Base-by-base conservation (phyloP, 2,329 filamentous ascomycete genomes). In the Microdochium nivale region DNA sequence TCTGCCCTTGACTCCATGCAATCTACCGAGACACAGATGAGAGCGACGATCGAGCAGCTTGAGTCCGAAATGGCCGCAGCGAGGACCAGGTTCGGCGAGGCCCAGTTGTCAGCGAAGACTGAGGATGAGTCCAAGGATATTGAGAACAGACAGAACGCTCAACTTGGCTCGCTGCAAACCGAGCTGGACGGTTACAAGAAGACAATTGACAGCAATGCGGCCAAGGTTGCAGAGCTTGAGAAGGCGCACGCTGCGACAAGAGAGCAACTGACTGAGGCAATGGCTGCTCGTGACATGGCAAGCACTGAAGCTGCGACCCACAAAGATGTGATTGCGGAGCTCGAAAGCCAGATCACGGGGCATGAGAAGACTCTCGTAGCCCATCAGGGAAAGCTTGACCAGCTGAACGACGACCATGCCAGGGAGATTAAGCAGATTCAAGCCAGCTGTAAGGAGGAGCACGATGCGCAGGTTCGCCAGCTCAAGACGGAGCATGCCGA, bases 131-230 rank as follows among this genome's bases (percentile, higher is more conserved):
- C 77, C 27, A 69, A 67, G 51, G 78, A 81, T 54, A 71, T 67
- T 2, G 69, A 78, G 33, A 67, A 67, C 40, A 77, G 79, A 62
- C 82, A 88, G 54, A 72, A 84, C 53, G 74, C 79, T 33, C 70
- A 84, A 48, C 71, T 88, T 32, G 71, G 75, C 33, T 75, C 74
- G 46, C 70, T 96, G 43, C 86, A 87, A 55, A 77, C 71, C 53
- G 86, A 95, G 64, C 85, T 96, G 50, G 83, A 91, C 49, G 84
- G 90, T 63, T 90, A 95, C 70, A 91, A 88, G 70, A 72, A 78
- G 3, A 80, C 87, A 35, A 85, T 95, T 59, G 78, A 79, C 56
- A 77, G 74, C 57, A 88, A 91, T 60, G 75, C 83, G 13, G 65
- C 78, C 37, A 88, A 84, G 60, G 83, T 96, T 27, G 76, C 83